Base-by-base conservation (phyloP, 805 yeast species). In the Ogataea saltuana region DNA sequence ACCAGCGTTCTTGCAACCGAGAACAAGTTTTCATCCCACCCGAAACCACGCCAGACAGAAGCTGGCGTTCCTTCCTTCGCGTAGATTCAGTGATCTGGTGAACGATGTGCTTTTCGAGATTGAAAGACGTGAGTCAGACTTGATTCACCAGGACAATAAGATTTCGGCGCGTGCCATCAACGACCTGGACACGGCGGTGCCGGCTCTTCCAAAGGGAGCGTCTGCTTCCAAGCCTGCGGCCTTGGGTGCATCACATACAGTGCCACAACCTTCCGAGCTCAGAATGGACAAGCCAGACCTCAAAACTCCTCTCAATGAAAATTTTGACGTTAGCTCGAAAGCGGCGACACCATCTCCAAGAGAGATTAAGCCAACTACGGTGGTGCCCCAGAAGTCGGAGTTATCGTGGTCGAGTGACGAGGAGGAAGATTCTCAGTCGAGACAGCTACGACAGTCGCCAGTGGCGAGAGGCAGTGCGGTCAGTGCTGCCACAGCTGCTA, bases 31-130 rank as follows among this genome's bases (percentile, higher is more conserved):
- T 67, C 99, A 93, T 64, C 90, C 95, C 32, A 90, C 89, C 60
- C 78, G 99, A 59, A 95, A 93, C 60, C 95, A 89, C 64, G 98
- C 99, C 2, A 76, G 99, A 55, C 87, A 87, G 63, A 91, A 90
- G 66, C 74, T 93, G 53, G 84, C 97, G 4, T 80, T 86, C 37
- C 75, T 93, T 45, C 93, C 96, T 2, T 81, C 82, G 38, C 63
- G 82, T 3, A 69, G 98, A 48, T 93, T 93, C 68, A 83, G 83
- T 54, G 99, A 91, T 61, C 76, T 93, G 61, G 95, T 88, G 15
- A 82, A 85, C 45, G 99, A 93, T 61, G 89, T 93, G 32, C 71
- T 85, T 32, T 87, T 70, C 61, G 99, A 93, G 64, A 86, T 89
- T 39, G 88, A 85, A 57, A 77, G 96, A 31, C 55, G 63, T 35